These are phyloP conservation scores for Trichoderma polysporum DNA, from an alignment of 2,329 filamentous ascomycete genomes.

Conservation along the genomic window DNA sequence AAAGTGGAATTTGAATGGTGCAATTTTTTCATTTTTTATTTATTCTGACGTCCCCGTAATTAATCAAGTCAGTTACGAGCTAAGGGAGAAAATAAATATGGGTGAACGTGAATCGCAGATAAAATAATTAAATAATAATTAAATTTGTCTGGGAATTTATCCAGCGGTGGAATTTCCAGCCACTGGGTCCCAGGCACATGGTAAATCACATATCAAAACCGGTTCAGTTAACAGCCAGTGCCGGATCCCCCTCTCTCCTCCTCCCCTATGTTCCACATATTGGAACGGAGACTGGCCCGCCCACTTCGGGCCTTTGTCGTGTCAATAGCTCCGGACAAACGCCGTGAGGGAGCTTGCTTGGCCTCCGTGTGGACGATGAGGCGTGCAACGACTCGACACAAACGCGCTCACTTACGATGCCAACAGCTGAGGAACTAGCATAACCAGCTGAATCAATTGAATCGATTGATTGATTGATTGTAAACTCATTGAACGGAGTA, in stretches of 20 bases:
- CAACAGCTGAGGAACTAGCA: background rate
- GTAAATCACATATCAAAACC: slow-evolving; percentile 3
- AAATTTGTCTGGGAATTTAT: background rate
- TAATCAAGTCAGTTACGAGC: background rate
- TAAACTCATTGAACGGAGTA: background rate
- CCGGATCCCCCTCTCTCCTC: no score
- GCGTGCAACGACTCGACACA: no score
- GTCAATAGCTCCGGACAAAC: slow-evolving; percentile 13
- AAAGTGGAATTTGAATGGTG: slow-evolving; percentile 1
- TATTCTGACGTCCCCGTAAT: background rate
- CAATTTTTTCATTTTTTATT: background rate
- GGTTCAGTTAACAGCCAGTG: background rate
- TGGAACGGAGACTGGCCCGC: slow-evolving; percentile 15
- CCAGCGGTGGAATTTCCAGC: background rate
- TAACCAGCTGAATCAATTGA: background rate
- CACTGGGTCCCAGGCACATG: slow-evolving; percentile 2
- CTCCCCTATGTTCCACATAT: slow-evolving; percentile 14
- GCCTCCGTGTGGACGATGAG: background rate
- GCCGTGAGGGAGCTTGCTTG: background rate
- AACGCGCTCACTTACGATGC: background rate
- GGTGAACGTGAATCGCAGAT: background rate
- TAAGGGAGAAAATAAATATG: background rate
- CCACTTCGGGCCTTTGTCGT: slow-evolving; percentile 18
- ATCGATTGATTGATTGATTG: background rate
- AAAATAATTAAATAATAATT: background rate